Base-by-base conservation (phyloP, 2,329 filamentous ascomycete species). In the Clonostachys rhizophaga region DNA sequence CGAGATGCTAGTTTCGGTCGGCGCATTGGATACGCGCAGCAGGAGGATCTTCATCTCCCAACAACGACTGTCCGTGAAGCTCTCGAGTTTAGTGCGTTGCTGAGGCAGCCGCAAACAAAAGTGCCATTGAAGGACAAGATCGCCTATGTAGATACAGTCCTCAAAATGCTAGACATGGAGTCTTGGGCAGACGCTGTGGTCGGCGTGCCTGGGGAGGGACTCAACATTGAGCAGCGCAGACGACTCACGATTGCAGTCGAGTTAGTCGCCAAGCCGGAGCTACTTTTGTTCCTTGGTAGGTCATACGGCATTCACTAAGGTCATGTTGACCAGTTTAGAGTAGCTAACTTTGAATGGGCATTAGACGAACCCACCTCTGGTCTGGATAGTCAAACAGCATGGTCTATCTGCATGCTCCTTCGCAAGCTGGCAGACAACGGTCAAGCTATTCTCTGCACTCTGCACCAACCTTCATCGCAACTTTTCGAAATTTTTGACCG, bases 221-320 rank as follows among this genome's bases (percentile, higher is more conserved):
- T 89, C 34, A 89, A 89, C 59, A 79, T 83, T 13, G 82, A 85
- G 58, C 81, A 86, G 64, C 74, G 81, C 44, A 85, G 85, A 66
- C 87, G 89, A 58, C 76, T 96, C 7, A 96, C 91, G 0, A 96
- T 97, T 53, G 92, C 90, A 66, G 91, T 97, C n/a, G 92, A 97
- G 64, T 78, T 97, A 20, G 91, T 90, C 39, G 92, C 92, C 7
- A 96, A 94, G 70, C 92, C 92, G 6, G 84, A 89, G 36, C 76
- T 96, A 44, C 77, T 96, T 50, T 81, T 96, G 42, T 96, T 96
- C 72, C 81, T 96, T 30, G 24, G 24, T 30, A 30, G 24, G 24
- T 30, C 9, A 30, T 10, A 30, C 24, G 24, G 24, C 24, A 30
- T 30, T 10, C 9, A 10, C 24, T 30, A 10, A 30, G 9, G 24